Conservation (phyloP, 805 yeast species). For the Metschnikowia koreensis region DNA sequence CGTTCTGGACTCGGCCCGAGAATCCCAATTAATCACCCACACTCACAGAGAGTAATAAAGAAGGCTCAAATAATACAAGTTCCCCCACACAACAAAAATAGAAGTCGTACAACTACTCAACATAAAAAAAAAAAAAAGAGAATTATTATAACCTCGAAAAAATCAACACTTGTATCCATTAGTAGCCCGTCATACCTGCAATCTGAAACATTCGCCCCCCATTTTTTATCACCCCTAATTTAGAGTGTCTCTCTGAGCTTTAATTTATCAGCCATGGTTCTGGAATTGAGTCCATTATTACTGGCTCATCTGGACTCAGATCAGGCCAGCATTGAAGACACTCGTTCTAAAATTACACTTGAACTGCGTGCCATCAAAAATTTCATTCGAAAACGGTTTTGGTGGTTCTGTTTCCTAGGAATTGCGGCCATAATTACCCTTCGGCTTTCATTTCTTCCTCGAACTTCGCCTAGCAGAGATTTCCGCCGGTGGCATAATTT, state of each 20-base stretch:
- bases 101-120: too few relatives aligned
- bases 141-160: too few relatives aligned
- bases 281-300: conserved; percentile 8
- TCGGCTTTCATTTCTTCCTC: conserved; percentile 71
- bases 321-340: not conserved
- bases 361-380: conserved; percentile 7
- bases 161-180: too few relatives aligned
- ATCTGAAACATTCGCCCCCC: not conserved
- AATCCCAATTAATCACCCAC: too few relatives aligned
- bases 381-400: conserved; percentile 27
- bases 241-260: not conserved
- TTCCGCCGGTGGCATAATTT: conserved; percentile 71
- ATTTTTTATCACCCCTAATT: not conserved
- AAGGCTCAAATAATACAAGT: too few relatives aligned
- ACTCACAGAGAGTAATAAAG: too few relatives aligned
- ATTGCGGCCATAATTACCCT: conserved; percentile 51
- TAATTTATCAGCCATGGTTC: not conserved
- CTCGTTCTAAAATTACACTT: conserved; percentile 3
- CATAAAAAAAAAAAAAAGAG: too few relatives aligned
- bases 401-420: conserved; percentile 49
- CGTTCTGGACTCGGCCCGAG: too few relatives aligned
- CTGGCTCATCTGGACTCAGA: not conserved
- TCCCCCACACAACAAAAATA: too few relatives aligned
- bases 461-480: conserved; percentile 82
- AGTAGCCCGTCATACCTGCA: too few relatives aligned